phyloP scores from a whole-genome alignment of 352 stramenopile genomes.

The Pseudoperonospora humuli region DNA sequence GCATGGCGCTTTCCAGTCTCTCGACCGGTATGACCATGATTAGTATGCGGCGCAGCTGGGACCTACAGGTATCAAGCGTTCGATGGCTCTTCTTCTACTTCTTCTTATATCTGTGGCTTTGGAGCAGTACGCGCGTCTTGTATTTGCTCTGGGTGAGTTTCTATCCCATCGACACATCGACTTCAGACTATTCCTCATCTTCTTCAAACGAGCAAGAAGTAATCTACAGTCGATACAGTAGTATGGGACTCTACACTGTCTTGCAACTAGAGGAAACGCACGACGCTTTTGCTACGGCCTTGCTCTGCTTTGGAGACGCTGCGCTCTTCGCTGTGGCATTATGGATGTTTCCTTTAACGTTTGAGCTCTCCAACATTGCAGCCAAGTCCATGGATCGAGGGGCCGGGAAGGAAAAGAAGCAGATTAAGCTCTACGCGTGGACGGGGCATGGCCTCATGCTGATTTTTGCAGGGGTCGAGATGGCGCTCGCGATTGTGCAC shows the following conservation, averaged over 20 bases:
- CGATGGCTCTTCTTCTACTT: conserved; percentile 60
- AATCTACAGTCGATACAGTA: conserved; percentile 30
- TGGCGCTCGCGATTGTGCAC: conserved; percentile 24
- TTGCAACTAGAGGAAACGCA: conserved; percentile 29
- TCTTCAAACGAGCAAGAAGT: conserved; percentile 16
- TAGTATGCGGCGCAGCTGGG: conserved; percentile 33
- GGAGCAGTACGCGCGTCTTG: conserved; percentile 27
- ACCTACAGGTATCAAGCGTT: conserved; percentile 43
- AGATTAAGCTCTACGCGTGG: conserved; percentile 28
- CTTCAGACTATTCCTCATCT: conserved; percentile 14
- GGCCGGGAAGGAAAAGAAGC: conserved; percentile 31
- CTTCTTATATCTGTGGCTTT: conserved; percentile 41
- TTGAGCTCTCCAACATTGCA: conserved; percentile 41
- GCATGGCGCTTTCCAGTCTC: conserved; percentile 23
- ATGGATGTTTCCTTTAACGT: conserved; percentile 42
- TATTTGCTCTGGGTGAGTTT: conserved; percentile 38
- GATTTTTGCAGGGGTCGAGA: conserved; percentile 24
- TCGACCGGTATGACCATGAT: conserved; percentile 34
- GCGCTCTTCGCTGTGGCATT: conserved; percentile 35
- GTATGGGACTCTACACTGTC: conserved; percentile 35
- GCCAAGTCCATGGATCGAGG: conserved; percentile 43
- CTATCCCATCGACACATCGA: conserved; percentile 19
- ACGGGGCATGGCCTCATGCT: conserved; percentile 22
- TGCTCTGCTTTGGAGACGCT: conserved; percentile 34
- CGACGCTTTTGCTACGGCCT: conserved; percentile 19